These are phyloP conservation scores for Leonotis leonurus DNA, from an alignment of 257 asterid species.

Conservation along the genomic window DNA sequence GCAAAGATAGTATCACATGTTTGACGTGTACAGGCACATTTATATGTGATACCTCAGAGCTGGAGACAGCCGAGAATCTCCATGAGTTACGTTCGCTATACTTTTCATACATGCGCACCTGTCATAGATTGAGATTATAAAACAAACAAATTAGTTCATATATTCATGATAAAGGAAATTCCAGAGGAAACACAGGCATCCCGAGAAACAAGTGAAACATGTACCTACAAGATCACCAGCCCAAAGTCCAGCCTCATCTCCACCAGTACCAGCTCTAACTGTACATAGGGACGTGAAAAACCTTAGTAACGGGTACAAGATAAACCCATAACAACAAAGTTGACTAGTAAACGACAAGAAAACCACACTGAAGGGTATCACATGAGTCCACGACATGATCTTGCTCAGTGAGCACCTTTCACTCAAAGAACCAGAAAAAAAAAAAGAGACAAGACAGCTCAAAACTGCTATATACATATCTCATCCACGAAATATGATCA, in stretches of 20 bases:
- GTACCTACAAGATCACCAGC: slow-evolving; percentile 99
- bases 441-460: background rate
- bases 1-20: background rate
- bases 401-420: background rate
- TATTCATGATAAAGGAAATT: slow-evolving; percentile 5
- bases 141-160: slow-evolving; percentile 3
- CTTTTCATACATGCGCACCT: slow-evolving; percentile 89
- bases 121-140: slow-evolving; percentile 10
- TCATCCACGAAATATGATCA: background rate
- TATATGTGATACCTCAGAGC: slow-evolving; percentile 66
- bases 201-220: slow-evolving; percentile 40
- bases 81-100: slow-evolving; percentile 81
- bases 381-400: background rate
- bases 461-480: slow-evolving; percentile 7
- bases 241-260: slow-evolving; percentile 99
- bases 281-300: slow-evolving; percentile 25
- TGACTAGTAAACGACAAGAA: slow-evolving; percentile 2
- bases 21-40: slow-evolving; percentile 5
- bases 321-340: background rate
- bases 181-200: slow-evolving; percentile 7
- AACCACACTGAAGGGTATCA: background rate
- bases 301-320: background rate
- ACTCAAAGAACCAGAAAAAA: background rate
- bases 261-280: slow-evolving; percentile 99
- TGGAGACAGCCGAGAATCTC: slow-evolving; percentile 58